Conservation (phyloP, 768 basidiomycete genomes). For the Ramaria rubella region DNA sequence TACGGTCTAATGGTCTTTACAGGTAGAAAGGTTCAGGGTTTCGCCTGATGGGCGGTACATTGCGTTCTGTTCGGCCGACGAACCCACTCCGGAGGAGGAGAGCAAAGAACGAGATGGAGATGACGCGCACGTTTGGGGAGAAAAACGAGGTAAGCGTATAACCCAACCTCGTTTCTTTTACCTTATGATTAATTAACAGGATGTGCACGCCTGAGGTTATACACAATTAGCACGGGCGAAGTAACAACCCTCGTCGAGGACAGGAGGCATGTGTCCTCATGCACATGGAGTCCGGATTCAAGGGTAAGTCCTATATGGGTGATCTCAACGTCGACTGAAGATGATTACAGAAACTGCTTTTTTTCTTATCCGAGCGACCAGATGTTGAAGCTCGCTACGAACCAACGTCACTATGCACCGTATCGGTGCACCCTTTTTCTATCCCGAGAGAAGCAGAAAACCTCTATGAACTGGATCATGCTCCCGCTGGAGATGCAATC, state of each 20-base stretch:
- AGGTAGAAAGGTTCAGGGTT: conserved; percentile 4
- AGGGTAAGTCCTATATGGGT: neutral
- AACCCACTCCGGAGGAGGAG: conserved; percentile 12
- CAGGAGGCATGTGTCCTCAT: neutral
- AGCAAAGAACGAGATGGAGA: conserved; percentile 12
- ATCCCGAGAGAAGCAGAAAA: neutral
- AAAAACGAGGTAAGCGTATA: neutral
- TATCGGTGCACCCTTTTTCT: neutral
- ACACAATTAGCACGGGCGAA: conserved; percentile 5
- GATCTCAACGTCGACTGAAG: neutral
- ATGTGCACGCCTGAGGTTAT: neutral
- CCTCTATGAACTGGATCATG: neutral
- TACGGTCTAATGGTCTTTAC: neutral
- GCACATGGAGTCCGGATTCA: conserved; percentile 5
- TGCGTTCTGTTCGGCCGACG: conserved; percentile 7
- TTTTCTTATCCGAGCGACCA: neutral
- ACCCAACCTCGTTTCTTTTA: neutral
- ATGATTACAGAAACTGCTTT: neutral
- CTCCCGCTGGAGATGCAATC: neutral
- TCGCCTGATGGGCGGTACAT: conserved; percentile 14
- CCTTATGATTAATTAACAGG: neutral
- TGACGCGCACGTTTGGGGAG: conserved; percentile 12
- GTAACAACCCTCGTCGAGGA: neutral
- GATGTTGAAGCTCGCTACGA: conserved; percentile 2
- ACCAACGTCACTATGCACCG: neutral